Percentiles rank a stretch among this genome's conserved stretches.
Evolutionary conservation across 495 filamentous ascomycete genomes (phyloP).

Genomic region (Penicillium bovifimosum): DNA sequence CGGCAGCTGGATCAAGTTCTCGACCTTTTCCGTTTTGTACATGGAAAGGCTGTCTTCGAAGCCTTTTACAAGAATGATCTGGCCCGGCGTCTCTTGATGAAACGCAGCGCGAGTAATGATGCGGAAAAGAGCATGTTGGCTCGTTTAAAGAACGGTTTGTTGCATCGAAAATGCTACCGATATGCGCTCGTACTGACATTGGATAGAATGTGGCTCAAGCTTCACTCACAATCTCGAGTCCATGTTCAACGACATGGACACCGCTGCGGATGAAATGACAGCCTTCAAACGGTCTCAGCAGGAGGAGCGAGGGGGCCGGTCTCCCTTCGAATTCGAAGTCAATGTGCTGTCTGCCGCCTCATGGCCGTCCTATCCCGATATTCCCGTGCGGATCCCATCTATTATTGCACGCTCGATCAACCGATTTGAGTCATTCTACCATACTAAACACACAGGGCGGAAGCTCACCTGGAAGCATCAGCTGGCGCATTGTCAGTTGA

Average conservation of each 20-base stretch:
- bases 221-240: conserved; percentile 97
- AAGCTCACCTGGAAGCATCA: conserved; percentile 89
- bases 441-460: conserved; percentile 77
- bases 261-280: conserved; percentile 76
- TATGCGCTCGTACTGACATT: conserved; percentile 3
- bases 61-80: conserved; percentile 98
- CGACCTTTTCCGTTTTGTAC: conserved; percentile 92
- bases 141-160: conserved; percentile 70
- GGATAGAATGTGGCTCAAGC: conserved; percentile 75
- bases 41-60: conserved; percentile 96
- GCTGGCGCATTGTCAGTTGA: conserved; percentile 79
- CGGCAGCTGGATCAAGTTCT: conserved; percentile 85
- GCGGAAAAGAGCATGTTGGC: conserved; percentile 92
- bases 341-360: conserved; percentile 79
- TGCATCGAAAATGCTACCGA: not conserved
- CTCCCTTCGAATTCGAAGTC: conserved; percentile 64
- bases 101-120: conserved; percentile 85
- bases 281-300: conserved; percentile 54
- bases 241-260: conserved; percentile 98
- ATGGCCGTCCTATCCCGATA: conserved; percentile 88
- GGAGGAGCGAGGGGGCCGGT: conserved; percentile 45
- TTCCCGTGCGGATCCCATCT: conserved; percentile 67
- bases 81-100: conserved; percentile 81
- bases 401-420: conserved; percentile 61
- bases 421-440: conserved; percentile 76